Percentiles rank a stretch among this genome's conserved stretches.
Evolutionary conservation across 345 rosid species (phyloP).

Genomic region (Brassica carinata): DNA sequence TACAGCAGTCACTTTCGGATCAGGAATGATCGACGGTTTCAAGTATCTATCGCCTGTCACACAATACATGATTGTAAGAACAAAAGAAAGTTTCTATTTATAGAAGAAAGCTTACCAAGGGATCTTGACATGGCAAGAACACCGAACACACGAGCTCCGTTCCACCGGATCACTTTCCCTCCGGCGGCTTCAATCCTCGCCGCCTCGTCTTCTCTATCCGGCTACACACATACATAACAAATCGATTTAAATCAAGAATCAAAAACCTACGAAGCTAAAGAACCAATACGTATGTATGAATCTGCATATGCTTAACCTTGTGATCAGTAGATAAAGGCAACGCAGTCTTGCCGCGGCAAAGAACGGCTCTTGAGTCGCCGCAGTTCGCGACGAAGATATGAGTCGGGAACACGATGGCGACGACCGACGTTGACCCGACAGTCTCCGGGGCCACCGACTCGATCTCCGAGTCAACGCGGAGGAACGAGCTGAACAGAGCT

Average conservation of each 20-base stretch:
- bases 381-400: slow-evolving; percentile 74
- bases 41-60: slow-evolving; percentile 71
- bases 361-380: slow-evolving; percentile 89
- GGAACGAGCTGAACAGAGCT: slow-evolving; percentile 59
- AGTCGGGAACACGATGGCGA: slow-evolving; percentile 58
- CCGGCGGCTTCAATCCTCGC: slow-evolving; percentile 80
- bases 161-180: slow-evolving; percentile 76
- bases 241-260: not conserved
- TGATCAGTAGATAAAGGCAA: slow-evolving; percentile 77
- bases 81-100: slow-evolving; percentile 2
- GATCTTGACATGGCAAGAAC: slow-evolving; percentile 94
- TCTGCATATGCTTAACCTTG: slow-evolving; percentile 48
- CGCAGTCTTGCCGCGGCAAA: slow-evolving; percentile 62
- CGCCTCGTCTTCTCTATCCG: slow-evolving; percentile 77
- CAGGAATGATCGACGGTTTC: slow-evolving; percentile 78
- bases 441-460: slow-evolving; percentile 65
- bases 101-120: slow-evolving; percentile 56
- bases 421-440: slow-evolving; percentile 83
- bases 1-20: slow-evolving; percentile 63
- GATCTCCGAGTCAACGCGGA: slow-evolving; percentile 64
- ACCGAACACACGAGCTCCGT: slow-evolving; percentile 75
- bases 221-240: slow-evolving; percentile 46
- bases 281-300: not conserved
- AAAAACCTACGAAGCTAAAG: not conserved
- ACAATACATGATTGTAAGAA: slow-evolving; percentile 3